Base-by-base conservation (phyloP, 495 filamentous ascomycete genomes). In the Immersiella caudata region DNA sequence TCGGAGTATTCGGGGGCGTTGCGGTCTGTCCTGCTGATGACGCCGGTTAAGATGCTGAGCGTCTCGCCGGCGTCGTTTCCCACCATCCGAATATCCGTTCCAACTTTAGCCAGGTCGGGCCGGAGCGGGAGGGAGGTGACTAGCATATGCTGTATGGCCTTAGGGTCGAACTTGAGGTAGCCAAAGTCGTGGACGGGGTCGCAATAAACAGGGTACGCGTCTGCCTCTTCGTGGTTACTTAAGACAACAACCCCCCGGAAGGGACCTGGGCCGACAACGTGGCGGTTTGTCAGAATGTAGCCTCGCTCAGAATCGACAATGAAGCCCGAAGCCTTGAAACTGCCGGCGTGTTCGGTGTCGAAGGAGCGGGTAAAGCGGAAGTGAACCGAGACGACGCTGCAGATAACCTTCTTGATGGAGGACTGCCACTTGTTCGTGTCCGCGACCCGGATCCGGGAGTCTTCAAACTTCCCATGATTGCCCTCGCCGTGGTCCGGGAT, bases 31-130 rank as follows among this genome's bases (percentile, higher is more conserved):
- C 95, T 86, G 82, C 93, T 96, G 74, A 99, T 99, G 29, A 99
- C 93, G 68, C 96, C 95, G 16, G 96, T 97, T 40, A 98, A 82
- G 73, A 99, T 99, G 80, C 93, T 97, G 64, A 99, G 88, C 83
- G 98, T 99, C 75, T 99, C 95, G 56, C 95, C 95, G 51, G 95
- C 95, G 81, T 99, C 95, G 75, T 99, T 99, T 80, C 95, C 95
- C 29, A 33, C 29, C 29, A 33, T 4, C 29, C 29, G 8, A 4
- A 33, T 33, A 3, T 33, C 8, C 29, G 8, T 33, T 33, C 29
- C 29, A 33, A 33, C 29, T 8, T 33, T 8, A 8, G 29, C 29
- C 29, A 3, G 29, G 29, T 33, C 8, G 29, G 29, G 29, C 29
- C 29, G 29, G 29, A 33, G 29, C 29, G 29, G 29, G n/a, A n/a